Conservation (phyloP, 352 stramenopile genomes). For the Phytophthora palmivora region DNA sequence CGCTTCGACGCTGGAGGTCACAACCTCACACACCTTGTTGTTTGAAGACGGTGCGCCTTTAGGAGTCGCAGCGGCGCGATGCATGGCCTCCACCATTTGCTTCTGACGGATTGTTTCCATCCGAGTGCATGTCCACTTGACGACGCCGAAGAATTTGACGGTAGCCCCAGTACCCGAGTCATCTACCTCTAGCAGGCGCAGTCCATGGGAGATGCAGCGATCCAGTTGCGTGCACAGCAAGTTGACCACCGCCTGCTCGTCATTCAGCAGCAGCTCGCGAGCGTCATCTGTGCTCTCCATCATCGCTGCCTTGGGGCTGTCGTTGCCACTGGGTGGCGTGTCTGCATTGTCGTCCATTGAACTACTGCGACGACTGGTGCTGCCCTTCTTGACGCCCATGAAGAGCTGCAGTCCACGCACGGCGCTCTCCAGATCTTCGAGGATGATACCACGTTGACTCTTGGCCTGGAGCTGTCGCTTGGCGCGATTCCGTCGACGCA, state of each 20-base stretch:
- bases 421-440: constrained; percentile 81
- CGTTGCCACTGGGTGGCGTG: constrained; percentile 20
- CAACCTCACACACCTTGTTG: constrained; percentile 64
- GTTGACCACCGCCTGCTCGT: constrained; percentile 74
- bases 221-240: constrained; percentile 78
- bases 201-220: constrained; percentile 69
- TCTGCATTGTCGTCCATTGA: constrained; percentile 26
- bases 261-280: constrained; percentile 72
- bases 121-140: constrained; percentile 88
- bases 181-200: constrained; percentile 65
- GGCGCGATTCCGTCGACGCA: constrained; percentile 54
- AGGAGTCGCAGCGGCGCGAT: constrained; percentile 34
- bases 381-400: constrained; percentile 45
- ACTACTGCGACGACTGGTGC: constrained; percentile 13
- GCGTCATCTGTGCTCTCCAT: constrained; percentile 83
- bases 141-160: constrained; percentile 87
- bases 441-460: constrained; percentile 77
- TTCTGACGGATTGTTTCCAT: constrained; percentile 76
- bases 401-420: constrained; percentile 67
- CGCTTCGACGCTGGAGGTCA: constrained; percentile 74
- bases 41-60: constrained; percentile 26
- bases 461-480: constrained; percentile 77
- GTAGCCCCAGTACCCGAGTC: constrained; percentile 49
- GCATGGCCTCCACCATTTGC: constrained; percentile 73
- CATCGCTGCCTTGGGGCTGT: constrained; percentile 45